These are phyloP conservation scores for Lycium barbarum DNA, from an alignment of 257 asterid genomes.

Conservation along the genomic window DNA sequence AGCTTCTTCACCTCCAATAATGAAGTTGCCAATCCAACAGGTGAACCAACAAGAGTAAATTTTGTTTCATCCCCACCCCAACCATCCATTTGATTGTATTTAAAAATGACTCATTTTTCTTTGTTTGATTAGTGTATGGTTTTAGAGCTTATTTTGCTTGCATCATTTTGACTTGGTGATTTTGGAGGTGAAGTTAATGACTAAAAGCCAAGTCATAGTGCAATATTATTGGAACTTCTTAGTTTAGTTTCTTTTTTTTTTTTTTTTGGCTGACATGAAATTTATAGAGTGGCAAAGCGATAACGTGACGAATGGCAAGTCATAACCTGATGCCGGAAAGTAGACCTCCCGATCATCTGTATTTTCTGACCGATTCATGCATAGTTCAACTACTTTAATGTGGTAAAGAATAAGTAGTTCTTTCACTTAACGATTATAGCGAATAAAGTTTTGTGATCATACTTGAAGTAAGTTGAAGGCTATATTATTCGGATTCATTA, in stretches of 20 bases:
- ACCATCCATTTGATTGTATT: neutral
- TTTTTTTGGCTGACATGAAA: neutral
- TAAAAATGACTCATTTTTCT: neutral
- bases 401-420: no score
- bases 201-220: neutral
- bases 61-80: neutral
- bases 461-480: neutral
- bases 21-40: conserved; percentile 7
- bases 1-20: conserved; percentile 41
- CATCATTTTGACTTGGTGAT: conserved; percentile 18
- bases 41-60: conserved; percentile 21
- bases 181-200: conserved; percentile 28
- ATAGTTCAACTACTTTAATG: no score
- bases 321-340: neutral
- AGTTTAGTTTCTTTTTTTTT: no score
- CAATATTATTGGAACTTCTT: neutral
- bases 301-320: neutral
- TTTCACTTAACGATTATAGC: neutral
- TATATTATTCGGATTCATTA: no score
- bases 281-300: neutral
- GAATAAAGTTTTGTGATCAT: neutral
- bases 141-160: conserved; percentile 11
- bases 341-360: neutral
- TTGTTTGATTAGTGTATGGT: conserved; percentile 12
- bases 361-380: no score